These are phyloP conservation scores for Botrytis hyacinthi DNA, from an alignment of 2,329 filamentous ascomycete species.

Conservation along the genomic window DNA sequence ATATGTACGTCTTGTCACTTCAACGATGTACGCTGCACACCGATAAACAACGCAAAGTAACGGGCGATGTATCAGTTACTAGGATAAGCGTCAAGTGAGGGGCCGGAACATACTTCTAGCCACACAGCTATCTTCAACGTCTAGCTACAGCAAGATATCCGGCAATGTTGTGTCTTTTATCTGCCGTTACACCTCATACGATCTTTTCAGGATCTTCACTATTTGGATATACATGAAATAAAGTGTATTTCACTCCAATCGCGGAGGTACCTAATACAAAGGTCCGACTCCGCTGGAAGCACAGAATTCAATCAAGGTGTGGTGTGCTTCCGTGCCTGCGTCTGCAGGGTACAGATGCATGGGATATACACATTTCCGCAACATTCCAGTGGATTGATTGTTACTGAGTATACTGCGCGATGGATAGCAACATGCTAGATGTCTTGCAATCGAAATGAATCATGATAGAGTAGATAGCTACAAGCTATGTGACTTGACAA, in stretches of 20 bases:
- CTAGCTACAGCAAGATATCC: neutral
- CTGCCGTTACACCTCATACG: neutral
- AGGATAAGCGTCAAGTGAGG: neutral
- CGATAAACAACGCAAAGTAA: neutral
- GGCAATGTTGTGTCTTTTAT: slow-evolving; percentile 8
- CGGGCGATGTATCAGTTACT: neutral
- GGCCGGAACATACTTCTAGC: neutral
- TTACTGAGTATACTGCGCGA: neutral
- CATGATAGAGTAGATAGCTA: slow-evolving; percentile 30
- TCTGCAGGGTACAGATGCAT: slow-evolving; percentile 19
- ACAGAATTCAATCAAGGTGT: slow-evolving; percentile 1
- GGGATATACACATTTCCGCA: neutral
- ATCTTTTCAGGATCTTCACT: slow-evolving; percentile 6
- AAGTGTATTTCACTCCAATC: slow-evolving; percentile 1
- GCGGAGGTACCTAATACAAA: neutral
- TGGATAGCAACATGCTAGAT: slow-evolving; percentile 17
- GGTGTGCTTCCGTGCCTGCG: slow-evolving; percentile 20
- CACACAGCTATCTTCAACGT: slow-evolving; percentile 2
- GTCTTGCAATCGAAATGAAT: slow-evolving; percentile 17
- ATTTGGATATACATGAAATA: neutral
- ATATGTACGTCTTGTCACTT: neutral
- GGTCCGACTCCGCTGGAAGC: slow-evolving; percentile 4
- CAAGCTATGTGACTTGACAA: slow-evolving; percentile 27
- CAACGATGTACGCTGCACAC: slow-evolving; percentile 6
- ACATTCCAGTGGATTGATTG: neutral